Conservation (phyloP, 768 basidiomycete species). For the Pisolithus microcarpus region DNA sequence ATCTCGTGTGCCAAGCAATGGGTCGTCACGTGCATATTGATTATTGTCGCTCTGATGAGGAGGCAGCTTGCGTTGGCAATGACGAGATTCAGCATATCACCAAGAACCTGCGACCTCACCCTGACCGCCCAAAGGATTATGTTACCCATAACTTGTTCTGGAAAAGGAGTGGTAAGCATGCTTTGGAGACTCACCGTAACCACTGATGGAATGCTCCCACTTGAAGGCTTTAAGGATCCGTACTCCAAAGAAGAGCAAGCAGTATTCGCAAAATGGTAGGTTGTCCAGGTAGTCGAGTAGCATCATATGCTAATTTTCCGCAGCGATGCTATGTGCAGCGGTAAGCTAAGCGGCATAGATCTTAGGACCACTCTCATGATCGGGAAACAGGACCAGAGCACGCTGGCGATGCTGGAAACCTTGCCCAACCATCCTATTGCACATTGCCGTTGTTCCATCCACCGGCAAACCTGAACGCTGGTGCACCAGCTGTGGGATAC, state of each 20-base stretch:
- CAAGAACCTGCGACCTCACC: constrained; percentile 38
- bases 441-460: constrained; percentile 45
- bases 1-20: constrained; percentile 46
- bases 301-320: not conserved
- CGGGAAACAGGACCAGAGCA: constrained; percentile 39
- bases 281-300: constrained; percentile 5
- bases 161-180: constrained; percentile 45
- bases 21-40: constrained; percentile 54
- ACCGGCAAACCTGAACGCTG: constrained; percentile 23
- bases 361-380: not conserved
- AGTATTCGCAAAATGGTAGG: constrained; percentile 49
- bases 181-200: not conserved
- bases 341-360: constrained; percentile 15
- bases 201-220: not conserved
- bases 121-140: constrained; percentile 43
- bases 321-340: constrained; percentile 43
- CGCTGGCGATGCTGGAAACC: constrained; percentile 23
- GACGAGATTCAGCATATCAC: constrained; percentile 41
- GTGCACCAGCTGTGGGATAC: constrained; percentile 39
- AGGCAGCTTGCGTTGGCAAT: constrained; percentile 30
- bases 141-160: constrained; percentile 50
- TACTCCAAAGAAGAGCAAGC: constrained; percentile 50
- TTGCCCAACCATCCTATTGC: constrained; percentile 44
- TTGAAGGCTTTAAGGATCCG: constrained; percentile 54
- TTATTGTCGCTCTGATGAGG: constrained; percentile 40